Evolutionary conservation across 345 rosid genomes (phyloP).

Genomic region (Psidium friedrichsthalianum): DNA sequence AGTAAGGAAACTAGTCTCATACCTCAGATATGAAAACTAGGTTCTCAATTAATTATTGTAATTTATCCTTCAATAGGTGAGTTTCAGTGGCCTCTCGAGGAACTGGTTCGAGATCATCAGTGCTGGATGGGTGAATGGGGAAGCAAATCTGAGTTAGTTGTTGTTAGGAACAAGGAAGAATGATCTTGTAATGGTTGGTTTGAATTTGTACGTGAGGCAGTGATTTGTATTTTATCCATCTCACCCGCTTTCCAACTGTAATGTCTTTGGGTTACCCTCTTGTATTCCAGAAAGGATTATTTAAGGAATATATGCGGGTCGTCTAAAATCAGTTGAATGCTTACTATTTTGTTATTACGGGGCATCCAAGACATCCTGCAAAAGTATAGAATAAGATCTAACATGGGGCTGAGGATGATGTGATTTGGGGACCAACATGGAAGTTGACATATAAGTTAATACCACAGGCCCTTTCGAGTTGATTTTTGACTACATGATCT

Average conservation of each 20-base stretch:
- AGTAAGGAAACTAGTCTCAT: not conserved
- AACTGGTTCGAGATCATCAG: slow-evolving; percentile 13
- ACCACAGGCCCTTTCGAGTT: not conserved
- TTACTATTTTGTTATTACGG: not conserved
- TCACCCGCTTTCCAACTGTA: not conserved
- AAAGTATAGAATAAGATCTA: not conserved
- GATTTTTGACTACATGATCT: not conserved
- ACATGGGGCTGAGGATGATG: not conserved
- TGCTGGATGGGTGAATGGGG: slow-evolving; percentile 1
- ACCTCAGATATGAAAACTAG: not conserved
- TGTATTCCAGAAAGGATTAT: not conserved
- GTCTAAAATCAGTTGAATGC: not conserved
- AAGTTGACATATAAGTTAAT: not conserved
- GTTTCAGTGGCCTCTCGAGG: slow-evolving; percentile 30
- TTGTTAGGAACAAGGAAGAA: slow-evolving; percentile 3
- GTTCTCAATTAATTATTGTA: slow-evolving; percentile 16
- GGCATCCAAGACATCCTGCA: not conserved
- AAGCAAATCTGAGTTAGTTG: slow-evolving; percentile 8
- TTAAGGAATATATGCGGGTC: not conserved
- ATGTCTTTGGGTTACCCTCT: not conserved
- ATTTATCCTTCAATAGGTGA: slow-evolving; percentile 52
- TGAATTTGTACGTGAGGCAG: not conserved
- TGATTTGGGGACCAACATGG: not conserved
- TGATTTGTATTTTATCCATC: not conserved
- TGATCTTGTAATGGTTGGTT: not conserved